A percentile compares a stretch with the other conserved stretches of the same genome.
Evolutionary conservation across 1,284 basidiomycete species (phyloP).

Genomic region (Meira nashicola): DNA sequence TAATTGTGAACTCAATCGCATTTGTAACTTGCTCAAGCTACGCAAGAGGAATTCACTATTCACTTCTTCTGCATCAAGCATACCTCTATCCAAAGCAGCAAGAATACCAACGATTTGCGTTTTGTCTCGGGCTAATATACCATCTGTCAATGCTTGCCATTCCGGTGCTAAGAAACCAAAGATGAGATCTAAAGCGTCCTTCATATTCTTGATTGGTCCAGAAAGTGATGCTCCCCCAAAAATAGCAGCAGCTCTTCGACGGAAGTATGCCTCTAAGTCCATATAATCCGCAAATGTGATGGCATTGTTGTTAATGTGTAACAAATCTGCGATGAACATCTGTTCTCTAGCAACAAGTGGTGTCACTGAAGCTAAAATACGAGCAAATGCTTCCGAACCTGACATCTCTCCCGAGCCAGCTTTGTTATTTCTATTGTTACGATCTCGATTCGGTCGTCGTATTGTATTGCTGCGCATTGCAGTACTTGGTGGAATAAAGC

Average conservation of each 20-base stretch:
- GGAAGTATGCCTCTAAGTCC: slow-evolving; percentile 88
- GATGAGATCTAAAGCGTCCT: slow-evolving; percentile 77
- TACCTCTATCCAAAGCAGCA: slow-evolving; percentile 71
- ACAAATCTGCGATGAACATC: slow-evolving; percentile 81
- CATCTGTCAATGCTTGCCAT: slow-evolving; percentile 78
- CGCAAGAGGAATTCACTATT: slow-evolving; percentile 70
- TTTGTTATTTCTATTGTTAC: neutral
- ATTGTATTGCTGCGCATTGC: slow-evolving; percentile 23
- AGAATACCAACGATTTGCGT: slow-evolving; percentile 84
- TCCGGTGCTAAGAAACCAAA: slow-evolving; percentile 86
- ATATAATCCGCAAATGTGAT: slow-evolving; percentile 91
- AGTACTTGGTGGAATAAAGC: slow-evolving; percentile 17
- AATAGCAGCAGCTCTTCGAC: slow-evolving; percentile 68
- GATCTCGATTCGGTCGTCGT: neutral
- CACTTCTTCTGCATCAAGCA: slow-evolving; percentile 71
- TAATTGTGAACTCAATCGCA: slow-evolving; percentile 38
- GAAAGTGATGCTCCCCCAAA: slow-evolving; percentile 19
- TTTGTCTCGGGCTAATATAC: slow-evolving; percentile 67
- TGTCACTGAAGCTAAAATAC: slow-evolving; percentile 71
- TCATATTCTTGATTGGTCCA: slow-evolving; percentile 41
- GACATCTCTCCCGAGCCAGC: slow-evolving; percentile 3
- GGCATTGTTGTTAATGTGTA: slow-evolving; percentile 76
- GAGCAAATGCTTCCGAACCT: slow-evolving; percentile 64
- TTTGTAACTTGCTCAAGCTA: slow-evolving; percentile 74
- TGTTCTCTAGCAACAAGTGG: slow-evolving; percentile 75